Conservation (phyloP, 2,329 filamentous ascomycete genomes). For the Ophiocordyceps sinensis region DNA sequence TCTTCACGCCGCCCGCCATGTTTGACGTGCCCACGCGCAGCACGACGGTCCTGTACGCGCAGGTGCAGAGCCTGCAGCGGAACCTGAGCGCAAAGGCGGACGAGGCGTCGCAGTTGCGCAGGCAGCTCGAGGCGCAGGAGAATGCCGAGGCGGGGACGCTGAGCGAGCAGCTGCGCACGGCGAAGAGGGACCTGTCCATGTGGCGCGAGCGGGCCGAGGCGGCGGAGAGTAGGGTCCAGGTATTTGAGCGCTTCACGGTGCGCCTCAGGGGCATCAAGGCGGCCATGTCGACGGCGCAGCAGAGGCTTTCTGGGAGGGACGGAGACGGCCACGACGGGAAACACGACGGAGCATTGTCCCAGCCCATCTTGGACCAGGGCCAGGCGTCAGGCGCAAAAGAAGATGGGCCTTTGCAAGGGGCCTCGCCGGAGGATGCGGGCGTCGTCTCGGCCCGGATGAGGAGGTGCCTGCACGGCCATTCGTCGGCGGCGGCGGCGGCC, state of each 20-base stretch:
- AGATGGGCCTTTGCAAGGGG: too few species aligned
- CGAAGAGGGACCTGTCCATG: conserved; percentile 16
- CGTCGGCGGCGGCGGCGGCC: too few species aligned
- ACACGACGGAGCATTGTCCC: too few species aligned
- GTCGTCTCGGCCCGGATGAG: too few species aligned
- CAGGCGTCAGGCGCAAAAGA: too few species aligned
- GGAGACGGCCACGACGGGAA: neutral
- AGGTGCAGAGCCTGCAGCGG: conserved; percentile 33
- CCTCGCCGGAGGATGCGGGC: too few species aligned
- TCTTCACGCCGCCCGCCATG: too few species aligned
- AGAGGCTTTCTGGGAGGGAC: neutral
- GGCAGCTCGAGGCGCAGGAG: conserved; percentile 29
- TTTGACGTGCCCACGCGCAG: conserved; percentile 4
- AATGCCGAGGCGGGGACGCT: conserved; percentile 29
- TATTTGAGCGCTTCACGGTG: conserved; percentile 28
- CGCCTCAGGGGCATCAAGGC: conserved; percentile 18
- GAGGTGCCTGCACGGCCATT: too few species aligned
- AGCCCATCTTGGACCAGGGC: neutral
- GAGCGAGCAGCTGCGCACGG: conserved; percentile 30
- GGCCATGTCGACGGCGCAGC: neutral
- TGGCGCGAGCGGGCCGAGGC: conserved; percentile 43
- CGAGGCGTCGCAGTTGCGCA: conserved; percentile 28
- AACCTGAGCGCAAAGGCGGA: conserved; percentile 31
- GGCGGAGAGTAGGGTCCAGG: conserved; percentile 36
- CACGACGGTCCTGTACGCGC: conserved; percentile 26